phyloP scores from a whole-genome alignment of 805 yeast species.

The Blastobotrys robertii region DNA sequence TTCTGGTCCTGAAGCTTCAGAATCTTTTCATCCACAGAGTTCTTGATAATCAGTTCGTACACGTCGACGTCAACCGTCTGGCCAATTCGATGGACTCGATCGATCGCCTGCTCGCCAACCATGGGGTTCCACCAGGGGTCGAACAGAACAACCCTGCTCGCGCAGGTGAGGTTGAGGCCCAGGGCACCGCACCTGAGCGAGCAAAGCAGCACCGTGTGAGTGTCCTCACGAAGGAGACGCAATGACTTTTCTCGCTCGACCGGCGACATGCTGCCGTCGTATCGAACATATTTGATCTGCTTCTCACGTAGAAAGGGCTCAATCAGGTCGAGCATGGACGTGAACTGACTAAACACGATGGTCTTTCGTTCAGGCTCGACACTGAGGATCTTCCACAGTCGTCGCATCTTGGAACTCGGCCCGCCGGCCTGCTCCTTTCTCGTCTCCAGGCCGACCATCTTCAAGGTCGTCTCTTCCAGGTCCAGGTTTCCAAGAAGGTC shows the following conservation, averaged over 20 bases:
- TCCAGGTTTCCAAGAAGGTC: constrained; percentile 18
- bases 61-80: constrained; percentile 37
- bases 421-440: constrained; percentile 5
- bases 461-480: constrained; percentile 8
- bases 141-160: constrained; percentile 33
- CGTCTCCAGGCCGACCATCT: background rate
- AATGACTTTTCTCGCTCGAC: constrained; percentile 26
- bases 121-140: constrained; percentile 48
- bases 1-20: constrained; percentile 29
- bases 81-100: constrained; percentile 41
- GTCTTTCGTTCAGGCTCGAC: constrained; percentile 32
- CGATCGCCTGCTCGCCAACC: constrained; percentile 42
- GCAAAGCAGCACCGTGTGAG: constrained; percentile 30
- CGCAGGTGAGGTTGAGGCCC: constrained; percentile 36
- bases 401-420: constrained; percentile 29
- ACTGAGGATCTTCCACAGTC: constrained; percentile 27
- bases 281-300: constrained; percentile 27
- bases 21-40: constrained; percentile 35
- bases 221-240: constrained; percentile 23
- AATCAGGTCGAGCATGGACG: constrained; percentile 27
- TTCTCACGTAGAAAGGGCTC: constrained; percentile 23
- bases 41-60: constrained; percentile 31
- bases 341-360: constrained; percentile 38
- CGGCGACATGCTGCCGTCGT: constrained; percentile 30
- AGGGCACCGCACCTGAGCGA: constrained; percentile 37